Conservation (phyloP, 2,329 filamentous ascomycete species). For the Mollisiaceae sp. region DNA sequence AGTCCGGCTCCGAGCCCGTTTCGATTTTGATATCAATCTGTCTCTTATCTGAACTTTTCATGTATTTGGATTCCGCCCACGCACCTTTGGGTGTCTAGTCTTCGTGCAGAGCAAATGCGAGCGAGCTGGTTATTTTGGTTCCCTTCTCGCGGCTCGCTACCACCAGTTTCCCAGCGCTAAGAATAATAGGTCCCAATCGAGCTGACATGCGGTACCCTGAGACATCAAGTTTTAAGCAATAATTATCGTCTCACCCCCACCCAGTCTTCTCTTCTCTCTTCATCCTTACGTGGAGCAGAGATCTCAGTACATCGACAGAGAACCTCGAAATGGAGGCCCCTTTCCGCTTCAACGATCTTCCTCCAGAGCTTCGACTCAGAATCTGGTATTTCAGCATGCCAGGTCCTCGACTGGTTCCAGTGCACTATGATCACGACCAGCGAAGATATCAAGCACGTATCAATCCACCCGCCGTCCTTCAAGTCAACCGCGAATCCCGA, state of each 20-base stretch:
- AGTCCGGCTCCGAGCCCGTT: not conserved
- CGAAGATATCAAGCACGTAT: not conserved
- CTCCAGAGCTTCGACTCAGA: not conserved
- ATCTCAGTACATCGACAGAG: not conserved
- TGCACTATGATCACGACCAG: not conserved
- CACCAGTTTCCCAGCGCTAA: not conserved
- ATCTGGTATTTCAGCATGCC: not conserved
- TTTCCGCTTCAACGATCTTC: not conserved
- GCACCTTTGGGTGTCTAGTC: not conserved
- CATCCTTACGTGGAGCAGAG: no score
- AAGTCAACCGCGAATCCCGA: conserved; percentile 7
- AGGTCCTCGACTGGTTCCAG: not conserved
- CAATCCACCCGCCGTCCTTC: not conserved
- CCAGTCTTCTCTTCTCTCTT: no score
- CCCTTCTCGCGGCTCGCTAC: not conserved
- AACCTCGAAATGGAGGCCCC: not conserved
- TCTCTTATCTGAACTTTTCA: not conserved
- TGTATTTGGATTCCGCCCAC: not conserved
- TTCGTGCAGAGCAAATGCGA: not conserved
- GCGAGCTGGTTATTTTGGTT: not conserved
- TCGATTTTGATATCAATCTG: not conserved
- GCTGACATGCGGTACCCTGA: not conserved
- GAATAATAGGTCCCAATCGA: not conserved
- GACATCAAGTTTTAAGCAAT: no score
- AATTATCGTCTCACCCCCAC: no score